Percentiles rank a stretch among this genome's conserved stretches.
Conservation (phyloP, 257 asterid genomes). For the Plantago ovata region DNA sequence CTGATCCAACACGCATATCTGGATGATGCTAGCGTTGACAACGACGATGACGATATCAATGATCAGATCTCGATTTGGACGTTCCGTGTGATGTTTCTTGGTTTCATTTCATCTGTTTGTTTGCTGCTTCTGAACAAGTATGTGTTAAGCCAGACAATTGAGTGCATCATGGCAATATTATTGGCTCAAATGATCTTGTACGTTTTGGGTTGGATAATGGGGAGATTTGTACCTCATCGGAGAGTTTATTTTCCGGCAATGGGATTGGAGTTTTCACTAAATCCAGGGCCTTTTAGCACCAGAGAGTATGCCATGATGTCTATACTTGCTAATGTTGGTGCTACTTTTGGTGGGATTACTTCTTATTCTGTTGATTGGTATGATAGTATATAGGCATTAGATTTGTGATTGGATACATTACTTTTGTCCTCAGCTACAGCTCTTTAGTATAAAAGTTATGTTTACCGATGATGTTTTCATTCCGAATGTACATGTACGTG, state of each 20-base stretch:
- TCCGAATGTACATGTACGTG: too few relatives aligned
- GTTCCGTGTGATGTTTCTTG: conserved; percentile 49
- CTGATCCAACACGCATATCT: neutral
- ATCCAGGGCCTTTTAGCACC: conserved; percentile 53
- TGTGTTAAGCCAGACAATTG: conserved; percentile 37
- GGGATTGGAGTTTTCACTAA: conserved; percentile 48
- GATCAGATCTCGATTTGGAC: conserved; percentile 53
- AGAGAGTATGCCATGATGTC: conserved; percentile 61
- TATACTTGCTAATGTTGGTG: conserved; percentile 58
- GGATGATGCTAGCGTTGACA: neutral
- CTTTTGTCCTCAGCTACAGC: too few relatives aligned
- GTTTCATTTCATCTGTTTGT: conserved; percentile 38
- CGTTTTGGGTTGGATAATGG: conserved; percentile 47
- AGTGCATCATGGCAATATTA: conserved; percentile 51
- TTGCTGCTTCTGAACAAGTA: conserved; percentile 44
- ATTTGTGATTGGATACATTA: too few relatives aligned
- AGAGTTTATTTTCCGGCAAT: conserved; percentile 28
- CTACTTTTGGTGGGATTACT: conserved; percentile 52
- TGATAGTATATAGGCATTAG: neutral
- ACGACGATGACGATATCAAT: conserved; percentile 3
- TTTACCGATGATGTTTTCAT: too few relatives aligned
- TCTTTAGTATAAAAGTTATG: too few relatives aligned
- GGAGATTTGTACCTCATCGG: conserved; percentile 40
- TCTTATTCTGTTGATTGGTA: conserved; percentile 29
- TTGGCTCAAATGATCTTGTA: conserved; percentile 26